Evolutionary conservation across 805 yeast species (phyloP).

Genomic region (Yarrowia deformans): DNA sequence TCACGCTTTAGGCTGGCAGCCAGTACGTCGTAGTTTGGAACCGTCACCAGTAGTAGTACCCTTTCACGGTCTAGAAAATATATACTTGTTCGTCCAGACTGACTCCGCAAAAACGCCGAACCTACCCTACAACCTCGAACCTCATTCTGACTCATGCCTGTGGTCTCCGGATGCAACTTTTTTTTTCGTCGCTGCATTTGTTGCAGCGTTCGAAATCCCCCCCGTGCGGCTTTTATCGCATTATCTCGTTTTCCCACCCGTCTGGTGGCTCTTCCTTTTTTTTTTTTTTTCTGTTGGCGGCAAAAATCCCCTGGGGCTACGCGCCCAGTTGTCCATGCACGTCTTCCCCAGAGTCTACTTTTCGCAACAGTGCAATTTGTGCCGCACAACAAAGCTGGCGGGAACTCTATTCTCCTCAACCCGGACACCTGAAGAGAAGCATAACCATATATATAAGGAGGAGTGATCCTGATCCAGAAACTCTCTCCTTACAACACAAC

Average conservation of each 20-base stretch:
- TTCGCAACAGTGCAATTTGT: conserved; percentile 19
- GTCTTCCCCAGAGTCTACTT: conserved; percentile 30
- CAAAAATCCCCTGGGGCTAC: conserved; percentile 6
- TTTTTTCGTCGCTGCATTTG: not conserved
- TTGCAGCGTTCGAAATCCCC: not conserved
- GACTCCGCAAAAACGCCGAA: too few species aligned
- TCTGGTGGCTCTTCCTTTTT: too few species aligned
- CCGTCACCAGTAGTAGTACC: too few species aligned
- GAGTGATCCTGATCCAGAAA: not conserved
- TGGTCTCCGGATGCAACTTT: not conserved
- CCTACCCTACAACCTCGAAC: not conserved
- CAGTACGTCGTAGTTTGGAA: too few species aligned
- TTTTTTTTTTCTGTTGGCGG: not conserved
- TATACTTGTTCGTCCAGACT: too few species aligned
- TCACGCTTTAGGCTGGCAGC: too few species aligned
- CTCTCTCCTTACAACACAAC: not conserved
- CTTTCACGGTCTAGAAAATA: too few species aligned
- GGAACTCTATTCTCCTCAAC: conserved; percentile 15
- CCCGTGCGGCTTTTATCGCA: not conserved
- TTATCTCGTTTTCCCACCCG: too few species aligned
- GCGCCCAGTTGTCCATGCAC: not conserved
- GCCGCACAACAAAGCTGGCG: conserved; percentile 37
- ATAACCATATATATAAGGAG: not conserved
- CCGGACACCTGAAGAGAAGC: too few species aligned
- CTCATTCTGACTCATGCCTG: conserved; percentile 1